A percentile compares a stretch with the other conserved stretches of the same genome.
phyloP scores from a whole-genome alignment of 1,284 basidiomycete genomes.

The Athelia psychrophila region DNA sequence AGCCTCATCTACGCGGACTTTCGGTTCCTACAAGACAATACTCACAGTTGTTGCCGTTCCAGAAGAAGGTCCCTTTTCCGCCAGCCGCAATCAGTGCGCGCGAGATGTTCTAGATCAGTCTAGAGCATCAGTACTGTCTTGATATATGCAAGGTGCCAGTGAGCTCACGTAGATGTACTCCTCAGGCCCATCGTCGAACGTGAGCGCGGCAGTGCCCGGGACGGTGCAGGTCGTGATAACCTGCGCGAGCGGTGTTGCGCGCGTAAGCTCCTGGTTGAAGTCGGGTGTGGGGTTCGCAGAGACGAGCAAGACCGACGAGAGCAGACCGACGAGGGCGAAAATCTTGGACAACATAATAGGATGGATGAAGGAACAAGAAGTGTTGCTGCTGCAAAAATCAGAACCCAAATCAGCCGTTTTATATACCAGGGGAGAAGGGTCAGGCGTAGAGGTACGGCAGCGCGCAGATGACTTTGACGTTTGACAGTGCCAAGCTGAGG shows the following conservation, averaged over 20 bases:
- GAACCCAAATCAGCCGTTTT: neutral
- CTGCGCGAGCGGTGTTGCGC: neutral
- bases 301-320: neutral
- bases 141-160: no score
- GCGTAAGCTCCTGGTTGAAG: neutral
- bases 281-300: neutral
- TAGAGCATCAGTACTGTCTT: no score
- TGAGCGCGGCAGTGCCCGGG: neutral
- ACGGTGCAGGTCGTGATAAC: neutral
- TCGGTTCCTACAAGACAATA: neutral
- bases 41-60: slow-evolving; percentile 36
- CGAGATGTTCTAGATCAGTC: slow-evolving; percentile 16
- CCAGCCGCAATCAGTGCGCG: slow-evolving; percentile 33
- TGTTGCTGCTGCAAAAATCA: neutral
- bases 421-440: no score
- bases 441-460: neutral
- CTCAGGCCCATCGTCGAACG: neutral
- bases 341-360: neutral
- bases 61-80: slow-evolving; percentile 54
- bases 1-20: neutral
- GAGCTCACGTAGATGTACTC: neutral
- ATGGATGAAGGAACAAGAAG: neutral
- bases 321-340: neutral
- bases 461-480: neutral
- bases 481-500: neutral